Conservation (phyloP, 2,329 filamentous ascomycete species). For the Phaeosphaeria sp. region DNA sequence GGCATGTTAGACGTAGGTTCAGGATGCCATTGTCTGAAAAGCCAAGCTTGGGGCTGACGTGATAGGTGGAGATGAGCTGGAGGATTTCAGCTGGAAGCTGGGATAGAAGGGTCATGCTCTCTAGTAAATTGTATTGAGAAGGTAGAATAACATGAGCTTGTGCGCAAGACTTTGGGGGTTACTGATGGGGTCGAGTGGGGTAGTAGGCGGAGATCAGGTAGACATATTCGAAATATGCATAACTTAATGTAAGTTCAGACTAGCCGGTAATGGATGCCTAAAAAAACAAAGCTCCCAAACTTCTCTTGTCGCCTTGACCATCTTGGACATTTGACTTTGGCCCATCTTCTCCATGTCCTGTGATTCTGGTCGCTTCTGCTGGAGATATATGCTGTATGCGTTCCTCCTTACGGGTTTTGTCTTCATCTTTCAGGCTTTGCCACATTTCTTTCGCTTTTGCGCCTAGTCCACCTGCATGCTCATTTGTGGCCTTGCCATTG, state of each 20-base stretch:
- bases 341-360: not conserved
- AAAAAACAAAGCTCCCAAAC: not conserved
- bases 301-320: not conserved
- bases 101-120: not conserved
- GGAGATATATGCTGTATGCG: not conserved
- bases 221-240: not conserved
- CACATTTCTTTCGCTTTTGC: too few species aligned
- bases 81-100: not conserved
- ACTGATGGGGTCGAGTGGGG: not conserved
- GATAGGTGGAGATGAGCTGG: not conserved
- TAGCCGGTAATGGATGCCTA: not conserved
- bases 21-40: conserved; percentile 4
- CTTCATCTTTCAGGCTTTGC: not conserved
- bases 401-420: not conserved
- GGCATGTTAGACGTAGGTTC: conserved; percentile 7
- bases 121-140: not conserved
- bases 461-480: too few species aligned
- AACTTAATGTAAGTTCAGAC: not conserved
- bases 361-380: not conserved
- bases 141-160: not conserved
- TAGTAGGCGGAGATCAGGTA: not conserved
- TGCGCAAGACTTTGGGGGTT: not conserved
- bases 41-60: not conserved
- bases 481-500: too few species aligned
- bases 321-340: not conserved